A percentile compares a stretch with the other conserved stretches of the same genome.
Conservation (phyloP, 495 filamentous ascomycete species). For the Talaromyces trachyspermus region DNA sequence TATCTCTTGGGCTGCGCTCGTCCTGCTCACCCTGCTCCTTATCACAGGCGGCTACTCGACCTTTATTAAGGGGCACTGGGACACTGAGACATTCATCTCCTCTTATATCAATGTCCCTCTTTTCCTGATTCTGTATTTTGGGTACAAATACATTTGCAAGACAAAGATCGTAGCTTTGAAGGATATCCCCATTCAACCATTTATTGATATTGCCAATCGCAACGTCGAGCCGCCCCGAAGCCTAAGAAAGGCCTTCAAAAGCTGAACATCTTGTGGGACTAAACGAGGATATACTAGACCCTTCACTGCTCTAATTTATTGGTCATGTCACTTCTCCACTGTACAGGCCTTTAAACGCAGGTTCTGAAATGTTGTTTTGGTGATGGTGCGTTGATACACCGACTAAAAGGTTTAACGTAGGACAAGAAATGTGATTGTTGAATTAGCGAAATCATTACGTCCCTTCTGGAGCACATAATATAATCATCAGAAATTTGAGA, state of each 20-base stretch:
- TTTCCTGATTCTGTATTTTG: conserved; percentile 42
- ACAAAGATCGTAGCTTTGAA: conserved; percentile 47
- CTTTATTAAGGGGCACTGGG: conserved; percentile 45
- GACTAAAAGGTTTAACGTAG: no score
- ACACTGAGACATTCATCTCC: conserved; percentile 23
- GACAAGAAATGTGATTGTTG: no score
- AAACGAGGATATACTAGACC: conserved; percentile 4
- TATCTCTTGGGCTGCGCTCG: conserved; percentile 28
- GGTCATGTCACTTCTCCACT: no score
- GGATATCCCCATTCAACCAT: conserved; percentile 44
- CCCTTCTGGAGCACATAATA: no score
- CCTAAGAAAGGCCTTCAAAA: conserved; percentile 11
- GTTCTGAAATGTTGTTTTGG: no score
- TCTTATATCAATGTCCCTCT: conserved; percentile 46
- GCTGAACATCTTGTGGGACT: conserved; percentile 10
- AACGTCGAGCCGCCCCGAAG: conserved; percentile 15
- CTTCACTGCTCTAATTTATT: no score
- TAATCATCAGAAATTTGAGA: no score
- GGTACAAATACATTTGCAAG: conserved; percentile 47
- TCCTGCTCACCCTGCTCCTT: conserved; percentile 37
- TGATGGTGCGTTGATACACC: no score
- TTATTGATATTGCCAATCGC: conserved; percentile 28
- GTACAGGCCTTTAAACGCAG: no score
- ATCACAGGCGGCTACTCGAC: conserved; percentile 54
- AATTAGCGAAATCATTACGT: no score